Percentiles rank a stretch among this genome's conserved stretches.
Evolutionary conservation across 1,284 basidiomycete genomes (phyloP).

Genomic region (Singerocomus inundabilis): DNA sequence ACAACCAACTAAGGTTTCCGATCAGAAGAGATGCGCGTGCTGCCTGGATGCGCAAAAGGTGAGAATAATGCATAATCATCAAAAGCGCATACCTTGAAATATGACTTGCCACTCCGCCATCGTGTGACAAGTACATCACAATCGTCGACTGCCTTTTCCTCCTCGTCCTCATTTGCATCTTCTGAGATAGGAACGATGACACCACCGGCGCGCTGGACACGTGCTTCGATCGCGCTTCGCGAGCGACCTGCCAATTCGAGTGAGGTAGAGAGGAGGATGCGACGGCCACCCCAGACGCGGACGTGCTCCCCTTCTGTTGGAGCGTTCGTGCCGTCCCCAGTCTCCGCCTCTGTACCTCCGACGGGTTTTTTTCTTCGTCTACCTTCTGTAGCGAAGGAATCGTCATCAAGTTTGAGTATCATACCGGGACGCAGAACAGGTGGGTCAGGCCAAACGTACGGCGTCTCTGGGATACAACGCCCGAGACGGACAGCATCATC

Average conservation of each 20-base stretch:
- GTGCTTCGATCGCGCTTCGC: constrained; percentile 52
- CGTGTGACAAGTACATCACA: constrained; percentile 71
- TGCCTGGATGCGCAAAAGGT: constrained; percentile 11
- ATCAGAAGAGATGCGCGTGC: constrained; percentile 48
- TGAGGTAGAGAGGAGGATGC: constrained; percentile 58
- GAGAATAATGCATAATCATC: neutral
- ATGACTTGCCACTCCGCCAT: constrained; percentile 66
- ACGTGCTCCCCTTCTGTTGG: constrained; percentile 21
- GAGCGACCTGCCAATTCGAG: constrained; percentile 52
- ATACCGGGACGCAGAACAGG: constrained; percentile 39
- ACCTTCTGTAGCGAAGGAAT: constrained; percentile 14
- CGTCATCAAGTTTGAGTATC: constrained; percentile 19
- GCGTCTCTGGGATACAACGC: constrained; percentile 50
- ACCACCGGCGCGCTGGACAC: constrained; percentile 59
- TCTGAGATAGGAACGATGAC: constrained; percentile 41
- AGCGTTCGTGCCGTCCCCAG: neutral
- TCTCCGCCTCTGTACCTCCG: constrained; percentile 2
- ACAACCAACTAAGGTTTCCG: constrained; percentile 80
- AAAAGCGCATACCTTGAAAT: constrained; percentile 51
- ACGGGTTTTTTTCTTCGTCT: constrained; percentile 17
- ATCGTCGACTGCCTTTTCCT: constrained; percentile 43
- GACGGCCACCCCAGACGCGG: constrained; percentile 48
- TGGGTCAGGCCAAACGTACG: constrained; percentile 77
- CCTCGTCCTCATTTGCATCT: constrained; percentile 35
- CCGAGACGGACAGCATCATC: constrained; percentile 74